These are phyloP conservation scores for Colletotrichum simmondsii DNA, from an alignment of 2,329 filamentous ascomycete genomes.

Conservation along the genomic window DNA sequence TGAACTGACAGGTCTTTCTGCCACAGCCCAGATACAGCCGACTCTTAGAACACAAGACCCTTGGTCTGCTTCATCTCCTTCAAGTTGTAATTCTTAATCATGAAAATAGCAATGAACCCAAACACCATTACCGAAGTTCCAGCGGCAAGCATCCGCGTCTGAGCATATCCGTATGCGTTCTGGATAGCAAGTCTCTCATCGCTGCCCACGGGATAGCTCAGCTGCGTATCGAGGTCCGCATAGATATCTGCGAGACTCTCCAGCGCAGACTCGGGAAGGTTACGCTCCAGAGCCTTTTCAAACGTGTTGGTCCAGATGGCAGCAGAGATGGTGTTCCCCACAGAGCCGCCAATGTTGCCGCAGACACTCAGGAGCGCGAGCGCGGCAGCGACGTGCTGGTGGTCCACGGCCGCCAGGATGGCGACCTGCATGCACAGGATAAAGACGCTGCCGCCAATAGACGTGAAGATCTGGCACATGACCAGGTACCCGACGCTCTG, in stretches of 20 bases:
- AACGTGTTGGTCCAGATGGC: slow-evolving; percentile 57
- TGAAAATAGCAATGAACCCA: slow-evolving; percentile 49
- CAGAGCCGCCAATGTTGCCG: slow-evolving; percentile 55
- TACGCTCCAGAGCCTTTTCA: slow-evolving; percentile 53
- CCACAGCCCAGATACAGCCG: background rate
- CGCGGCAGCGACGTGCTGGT: slow-evolving; percentile 62
- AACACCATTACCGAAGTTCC: slow-evolving; percentile 42
- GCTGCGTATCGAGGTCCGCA: slow-evolving; percentile 59
- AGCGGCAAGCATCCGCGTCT: slow-evolving; percentile 55
- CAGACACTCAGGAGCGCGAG: slow-evolving; percentile 58
- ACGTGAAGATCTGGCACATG: slow-evolving; percentile 57
- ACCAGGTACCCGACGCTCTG: slow-evolving; percentile 47
- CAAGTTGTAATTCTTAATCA: slow-evolving; percentile 61
- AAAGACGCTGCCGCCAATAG: slow-evolving; percentile 42
- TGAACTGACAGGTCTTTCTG: background rate
- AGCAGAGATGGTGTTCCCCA: slow-evolving; percentile 56
- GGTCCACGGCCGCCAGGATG: slow-evolving; percentile 65
- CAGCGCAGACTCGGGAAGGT: slow-evolving; percentile 55
- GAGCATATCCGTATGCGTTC: slow-evolving; percentile 62
- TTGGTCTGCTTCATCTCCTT: slow-evolving; percentile 60
- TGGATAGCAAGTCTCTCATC: slow-evolving; percentile 62
- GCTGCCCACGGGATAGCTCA: slow-evolving; percentile 57
- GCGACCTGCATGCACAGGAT: slow-evolving; percentile 64
- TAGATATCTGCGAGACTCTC: slow-evolving; percentile 60
- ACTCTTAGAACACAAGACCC: slow-evolving; percentile 59